Percentiles rank a stretch among this genome's conserved stretches.
phyloP scores from a whole-genome alignment of 140 eudicot genomes.

The Ambrosia hybrid region DNA sequence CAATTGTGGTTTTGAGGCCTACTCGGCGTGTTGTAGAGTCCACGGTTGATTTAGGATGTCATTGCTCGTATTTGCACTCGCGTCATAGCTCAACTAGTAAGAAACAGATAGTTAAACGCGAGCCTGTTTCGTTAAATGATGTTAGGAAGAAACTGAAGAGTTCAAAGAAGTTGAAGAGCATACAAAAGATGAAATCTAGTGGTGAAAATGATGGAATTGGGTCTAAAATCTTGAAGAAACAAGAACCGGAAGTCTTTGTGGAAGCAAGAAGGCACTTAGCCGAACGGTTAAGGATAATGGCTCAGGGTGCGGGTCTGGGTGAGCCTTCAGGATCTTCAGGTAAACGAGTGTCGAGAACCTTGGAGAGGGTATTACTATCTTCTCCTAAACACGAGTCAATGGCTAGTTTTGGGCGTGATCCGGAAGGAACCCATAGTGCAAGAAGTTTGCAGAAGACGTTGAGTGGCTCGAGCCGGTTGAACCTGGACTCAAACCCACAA shows the following conservation, averaged over 20 bases:
- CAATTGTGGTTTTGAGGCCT: conserved; percentile 50
- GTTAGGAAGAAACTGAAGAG: conserved; percentile 24
- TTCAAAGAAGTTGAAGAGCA: conserved; percentile 31
- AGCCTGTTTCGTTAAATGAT: conserved; percentile 16
- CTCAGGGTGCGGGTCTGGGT: conserved; percentile 19
- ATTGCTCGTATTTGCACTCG: conserved; percentile 34
- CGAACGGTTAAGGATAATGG: conserved; percentile 43
- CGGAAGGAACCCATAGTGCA: conserved; percentile 13
- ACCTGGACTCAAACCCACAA: conserved; percentile 11
- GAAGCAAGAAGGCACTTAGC: conserved; percentile 74
- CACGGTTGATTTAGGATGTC: conserved; percentile 34
- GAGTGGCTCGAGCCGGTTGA: conserved; percentile 21
- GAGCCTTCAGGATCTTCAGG: conserved; percentile 20
- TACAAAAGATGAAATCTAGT: conserved; percentile 14
- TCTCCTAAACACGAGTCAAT: conserved; percentile 53
- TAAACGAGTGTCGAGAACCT: conserved; percentile 43
- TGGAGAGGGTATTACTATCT: conserved; percentile 47
- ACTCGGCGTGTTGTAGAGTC: conserved; percentile 21
- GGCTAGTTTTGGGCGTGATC: conserved; percentile 25
- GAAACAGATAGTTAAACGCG: conserved; percentile 30
- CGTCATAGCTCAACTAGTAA: conserved; percentile 21
- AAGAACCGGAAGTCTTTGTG: conserved; percentile 42
- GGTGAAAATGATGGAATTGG: conserved; percentile 5
- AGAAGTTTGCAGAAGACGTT: conserved; percentile 14
- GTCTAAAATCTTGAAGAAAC: conserved; percentile 17